These are phyloP conservation scores for Casaregolazyma lundiana DNA, from an alignment of 1,139 yeast genomes.

Conservation along the genomic window DNA sequence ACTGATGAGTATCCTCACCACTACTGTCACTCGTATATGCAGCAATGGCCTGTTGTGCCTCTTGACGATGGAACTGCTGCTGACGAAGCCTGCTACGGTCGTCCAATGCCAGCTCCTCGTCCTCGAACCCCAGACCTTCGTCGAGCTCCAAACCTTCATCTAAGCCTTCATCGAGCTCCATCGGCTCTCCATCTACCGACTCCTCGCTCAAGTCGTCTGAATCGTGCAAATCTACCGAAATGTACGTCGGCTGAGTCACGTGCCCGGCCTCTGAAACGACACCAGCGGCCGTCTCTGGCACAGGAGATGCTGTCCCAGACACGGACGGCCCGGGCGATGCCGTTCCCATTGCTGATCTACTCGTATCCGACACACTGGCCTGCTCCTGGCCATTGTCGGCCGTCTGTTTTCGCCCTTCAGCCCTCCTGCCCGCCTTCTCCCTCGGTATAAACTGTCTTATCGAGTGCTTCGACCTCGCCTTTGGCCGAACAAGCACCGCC, in stretches of 20 bases:
- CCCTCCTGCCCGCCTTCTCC: background rate
- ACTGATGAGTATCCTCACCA: constrained; percentile 4
- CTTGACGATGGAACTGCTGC: constrained; percentile 30
- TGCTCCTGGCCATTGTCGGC: background rate
- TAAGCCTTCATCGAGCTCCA: constrained; percentile 7
- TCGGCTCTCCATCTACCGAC: background rate
- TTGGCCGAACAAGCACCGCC: background rate
- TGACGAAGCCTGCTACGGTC: constrained; percentile 26
- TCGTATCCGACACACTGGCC: background rate
- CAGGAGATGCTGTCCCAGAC: background rate
- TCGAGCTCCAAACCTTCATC: constrained; percentile 27
- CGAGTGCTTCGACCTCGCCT: background rate
- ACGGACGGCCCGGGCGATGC: background rate
- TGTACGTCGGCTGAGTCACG: background rate
- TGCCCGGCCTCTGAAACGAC: background rate
- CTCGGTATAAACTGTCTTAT: constrained; percentile 1
- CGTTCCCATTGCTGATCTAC: background rate
- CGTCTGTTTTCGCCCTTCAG: background rate
- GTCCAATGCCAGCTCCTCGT: constrained; percentile 37
- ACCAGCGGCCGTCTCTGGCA: background rate
- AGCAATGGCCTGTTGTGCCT: constrained; percentile 39
- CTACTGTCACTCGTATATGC: constrained; percentile 18
- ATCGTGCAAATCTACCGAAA: constrained; percentile 5
- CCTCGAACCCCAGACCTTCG: constrained; percentile 36
- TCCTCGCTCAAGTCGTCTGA: too few species aligned